A percentile compares a stretch with the other conserved stretches of the same genome.
phyloP scores from a whole-genome alignment of 2,329 filamentous ascomycete genomes.

The Botrytis fabae region DNA sequence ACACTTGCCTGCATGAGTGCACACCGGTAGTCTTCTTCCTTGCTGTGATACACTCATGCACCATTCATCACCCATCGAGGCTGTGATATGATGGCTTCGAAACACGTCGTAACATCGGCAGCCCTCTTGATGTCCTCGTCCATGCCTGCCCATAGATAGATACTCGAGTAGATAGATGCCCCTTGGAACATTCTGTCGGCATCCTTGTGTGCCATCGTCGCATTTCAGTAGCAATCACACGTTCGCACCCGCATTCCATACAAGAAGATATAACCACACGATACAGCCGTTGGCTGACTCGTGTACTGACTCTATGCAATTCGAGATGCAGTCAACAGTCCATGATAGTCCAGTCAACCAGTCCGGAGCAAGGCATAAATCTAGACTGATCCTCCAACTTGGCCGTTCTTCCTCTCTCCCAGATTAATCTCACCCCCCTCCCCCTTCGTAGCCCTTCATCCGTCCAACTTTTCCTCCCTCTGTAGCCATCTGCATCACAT shows the following conservation, averaged over 20 bases:
- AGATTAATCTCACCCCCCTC: neutral
- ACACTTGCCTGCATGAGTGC: neutral
- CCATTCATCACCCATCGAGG: neutral
- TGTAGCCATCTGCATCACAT: neutral
- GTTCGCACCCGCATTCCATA: constrained; percentile 1
- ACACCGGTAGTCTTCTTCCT: neutral
- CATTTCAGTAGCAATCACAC: neutral
- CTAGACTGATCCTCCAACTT: constrained; percentile 7
- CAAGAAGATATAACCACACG: neutral
- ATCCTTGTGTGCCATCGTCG: neutral
- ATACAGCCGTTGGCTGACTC: neutral
- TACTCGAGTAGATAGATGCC: neutral
- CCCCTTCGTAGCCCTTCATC: neutral
- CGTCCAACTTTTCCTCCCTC: constrained; percentile 1
- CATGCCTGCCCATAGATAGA: neutral
- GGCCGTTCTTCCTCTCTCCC: neutral
- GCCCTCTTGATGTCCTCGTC: neutral
- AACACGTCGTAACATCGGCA: neutral
- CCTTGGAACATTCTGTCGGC: neutral
- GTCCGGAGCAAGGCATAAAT: constrained; percentile 3
- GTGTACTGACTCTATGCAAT: neutral
- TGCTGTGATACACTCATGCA: neutral
- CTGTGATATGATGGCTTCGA: neutral
- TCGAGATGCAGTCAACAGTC: neutral
- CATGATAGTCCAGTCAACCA: neutral